Conservation (phyloP, 2,329 filamentous ascomycete genomes). For the Biscogniauxia marginata region DNA sequence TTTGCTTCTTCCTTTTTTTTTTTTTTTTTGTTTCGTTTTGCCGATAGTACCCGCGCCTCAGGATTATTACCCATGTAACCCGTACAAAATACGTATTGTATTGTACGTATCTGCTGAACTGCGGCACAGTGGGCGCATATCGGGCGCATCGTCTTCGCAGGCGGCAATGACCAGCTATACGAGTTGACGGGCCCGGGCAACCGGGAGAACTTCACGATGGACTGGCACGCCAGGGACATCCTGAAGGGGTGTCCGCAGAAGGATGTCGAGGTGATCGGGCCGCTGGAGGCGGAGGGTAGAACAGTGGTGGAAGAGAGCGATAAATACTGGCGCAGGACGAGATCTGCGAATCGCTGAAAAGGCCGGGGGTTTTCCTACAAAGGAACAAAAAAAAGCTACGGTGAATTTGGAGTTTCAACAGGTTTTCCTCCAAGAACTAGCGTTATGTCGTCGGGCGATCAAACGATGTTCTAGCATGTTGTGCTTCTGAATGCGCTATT, state of each 20-base stretch:
- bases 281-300: slow-evolving; percentile 43
- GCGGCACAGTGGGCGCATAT: slow-evolving; percentile 47
- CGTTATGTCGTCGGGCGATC: neutral
- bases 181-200: slow-evolving; percentile 46
- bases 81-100: no score
- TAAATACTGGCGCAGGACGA: slow-evolving; percentile 43
- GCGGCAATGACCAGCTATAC: slow-evolving; percentile 45
- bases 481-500: no score
- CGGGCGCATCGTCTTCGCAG: slow-evolving; percentile 50
- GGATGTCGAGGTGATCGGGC: slow-evolving; percentile 48
- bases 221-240: slow-evolving; percentile 47
- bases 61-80: no score
- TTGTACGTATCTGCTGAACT: no score
- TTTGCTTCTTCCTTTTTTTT: neutral
- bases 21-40: no score
- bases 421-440: neutral
- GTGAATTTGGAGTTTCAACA: neutral
- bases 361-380: neutral
- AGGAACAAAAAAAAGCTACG: no score
- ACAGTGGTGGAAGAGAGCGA: slow-evolving; percentile 44
- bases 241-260: slow-evolving; percentile 46
- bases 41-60: no score
- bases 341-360: slow-evolving; percentile 8
- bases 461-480: neutral
- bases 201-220: slow-evolving; percentile 51